phyloP scores from a whole-genome alignment of 1,284 basidiomycete species.

The Entoloma clypeatum region DNA sequence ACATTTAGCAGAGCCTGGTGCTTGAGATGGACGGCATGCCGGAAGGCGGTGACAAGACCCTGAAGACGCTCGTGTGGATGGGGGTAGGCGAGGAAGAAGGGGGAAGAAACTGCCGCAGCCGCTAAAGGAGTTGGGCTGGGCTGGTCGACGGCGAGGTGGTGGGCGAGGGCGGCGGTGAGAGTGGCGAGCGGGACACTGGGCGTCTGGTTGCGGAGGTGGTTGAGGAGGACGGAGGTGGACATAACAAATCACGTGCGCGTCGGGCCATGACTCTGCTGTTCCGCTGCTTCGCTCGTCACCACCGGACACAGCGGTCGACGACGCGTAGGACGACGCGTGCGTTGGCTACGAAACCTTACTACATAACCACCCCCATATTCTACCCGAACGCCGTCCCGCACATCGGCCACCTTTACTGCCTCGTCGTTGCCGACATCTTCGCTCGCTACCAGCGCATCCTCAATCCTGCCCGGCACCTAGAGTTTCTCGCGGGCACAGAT shows the following conservation, averaged over 20 bases:
- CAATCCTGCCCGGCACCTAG: constrained; percentile 48
- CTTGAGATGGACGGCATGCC: constrained; percentile 60
- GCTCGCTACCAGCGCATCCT: constrained; percentile 69
- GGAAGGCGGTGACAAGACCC: constrained; percentile 53
- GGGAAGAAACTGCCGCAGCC: constrained; percentile 60
- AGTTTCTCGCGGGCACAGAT: constrained; percentile 86
- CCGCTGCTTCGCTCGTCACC: too few relatives aligned
- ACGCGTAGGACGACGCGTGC: too few relatives aligned
- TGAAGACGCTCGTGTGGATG: constrained; percentile 49
- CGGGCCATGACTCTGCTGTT: too few relatives aligned
- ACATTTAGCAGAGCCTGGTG: constrained; percentile 36
- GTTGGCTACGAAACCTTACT: constrained; percentile 36
- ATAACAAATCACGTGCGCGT: too few relatives aligned
- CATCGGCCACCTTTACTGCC: constrained; percentile 78
- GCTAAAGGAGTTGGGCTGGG: constrained; percentile 60
- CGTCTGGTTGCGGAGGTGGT: constrained; percentile 51
- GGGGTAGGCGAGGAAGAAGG: constrained; percentile 47
- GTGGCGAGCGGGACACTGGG: constrained; percentile 45
- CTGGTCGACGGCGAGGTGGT: constrained; percentile 54
- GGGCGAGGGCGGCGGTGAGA: constrained; percentile 57
- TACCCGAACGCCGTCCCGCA: constrained; percentile 64
- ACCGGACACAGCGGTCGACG: too few relatives aligned
- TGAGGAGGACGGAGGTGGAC: constrained; percentile 46
- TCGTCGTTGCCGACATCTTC: constrained; percentile 76
- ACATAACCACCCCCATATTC: constrained; percentile 42